Evolutionary conservation across 2,329 filamentous ascomycete species (phyloP), one percentile per base, ranked within the genome.

Genomic region (Scedosporium apiospermum): DNA sequence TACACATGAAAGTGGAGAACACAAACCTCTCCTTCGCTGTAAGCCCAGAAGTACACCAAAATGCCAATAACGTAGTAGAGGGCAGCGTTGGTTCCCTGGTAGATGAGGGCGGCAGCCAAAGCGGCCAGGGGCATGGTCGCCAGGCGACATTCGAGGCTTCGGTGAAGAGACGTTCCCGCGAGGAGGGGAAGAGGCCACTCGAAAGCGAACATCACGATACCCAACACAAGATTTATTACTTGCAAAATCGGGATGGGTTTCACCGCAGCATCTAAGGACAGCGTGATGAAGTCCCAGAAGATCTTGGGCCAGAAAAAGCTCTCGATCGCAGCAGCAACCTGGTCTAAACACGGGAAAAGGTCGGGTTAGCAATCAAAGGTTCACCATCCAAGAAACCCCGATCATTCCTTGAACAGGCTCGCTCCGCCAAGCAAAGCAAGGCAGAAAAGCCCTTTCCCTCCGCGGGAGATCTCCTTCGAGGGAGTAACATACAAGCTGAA

Each of bases 221-320:
- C 93, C 70, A 96, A 82, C 55, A 97, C 23, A 26, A 99, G 79
- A 71, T 99, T 99, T 77, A 98, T 82, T 70, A 89, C 90, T 74
- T 99, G 95, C 16, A 99, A 81, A 60, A 92, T 80, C 1, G 95
- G 95, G n/a, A 95, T 75, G 0, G 93, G 93, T 70, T 89, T 92
- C 65, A 98, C 91, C 58, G 89, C 90, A 62, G 80, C 82, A 72
- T 99, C 91, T 69, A 99, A 86, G 69, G 91, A 92, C 71, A 91
- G 92, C 65, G 93, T 97, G 67, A 95, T 77, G 74, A 96, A 96
- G 76, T 99, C 95, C 89, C 90, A 99, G 78, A 99, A 96, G 72
- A 99, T 88, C 76, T 99, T 99, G 67, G 95, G 95, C 92, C 93
- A 99, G 84, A 99, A 93, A 82, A 95, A 96, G 71, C 85, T 88